phyloP scores from a whole-genome alignment of 176 grass and related monocot genomes.

The Hordeum marinum region DNA sequence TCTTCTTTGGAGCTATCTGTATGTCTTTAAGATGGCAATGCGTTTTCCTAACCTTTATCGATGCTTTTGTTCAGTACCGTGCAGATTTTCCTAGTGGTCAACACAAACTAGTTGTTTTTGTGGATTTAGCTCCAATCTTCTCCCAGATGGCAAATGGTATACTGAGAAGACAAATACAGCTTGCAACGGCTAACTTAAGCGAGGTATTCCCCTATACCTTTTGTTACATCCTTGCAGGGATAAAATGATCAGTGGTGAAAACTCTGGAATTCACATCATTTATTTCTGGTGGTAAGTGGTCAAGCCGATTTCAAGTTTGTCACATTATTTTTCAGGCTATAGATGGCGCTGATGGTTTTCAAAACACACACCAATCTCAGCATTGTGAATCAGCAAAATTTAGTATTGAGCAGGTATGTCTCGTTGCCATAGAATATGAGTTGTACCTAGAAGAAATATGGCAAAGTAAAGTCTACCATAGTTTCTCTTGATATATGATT shows the following conservation, averaged over 20 bases:
- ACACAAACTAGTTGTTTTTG: conserved; percentile 73
- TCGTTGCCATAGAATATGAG: conserved; percentile 8
- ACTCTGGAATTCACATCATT: not conserved
- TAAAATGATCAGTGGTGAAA: not conserved
- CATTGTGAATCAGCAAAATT: conserved; percentile 79
- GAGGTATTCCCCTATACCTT: conserved; percentile 35
- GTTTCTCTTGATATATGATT: conserved; percentile 18
- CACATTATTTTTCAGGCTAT: conserved; percentile 59
- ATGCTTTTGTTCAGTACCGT: conserved; percentile 76
- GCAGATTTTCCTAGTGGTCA: conserved; percentile 78
- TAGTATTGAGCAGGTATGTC: conserved; percentile 87
- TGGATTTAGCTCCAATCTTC: conserved; percentile 84
- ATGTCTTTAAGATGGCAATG: not conserved
- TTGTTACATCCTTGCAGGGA: not conserved
- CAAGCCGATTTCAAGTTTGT: not conserved
- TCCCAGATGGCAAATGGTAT: conserved; percentile 67
- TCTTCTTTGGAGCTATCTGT: not conserved
- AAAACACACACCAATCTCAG: conserved; percentile 85
- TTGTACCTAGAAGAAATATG: not conserved
- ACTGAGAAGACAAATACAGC: conserved; percentile 68
- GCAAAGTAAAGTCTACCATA: not conserved
- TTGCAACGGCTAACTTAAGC: conserved; percentile 62
- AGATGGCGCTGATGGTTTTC: conserved; percentile 82
- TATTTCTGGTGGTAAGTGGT: not conserved
- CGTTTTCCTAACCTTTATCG: conserved; percentile 21